A percentile compares a stretch with the other conserved stretches of the same genome.
phyloP scores from a whole-genome alignment of 352 stramenopile species.

The Globisporangium irregulare region DNA sequence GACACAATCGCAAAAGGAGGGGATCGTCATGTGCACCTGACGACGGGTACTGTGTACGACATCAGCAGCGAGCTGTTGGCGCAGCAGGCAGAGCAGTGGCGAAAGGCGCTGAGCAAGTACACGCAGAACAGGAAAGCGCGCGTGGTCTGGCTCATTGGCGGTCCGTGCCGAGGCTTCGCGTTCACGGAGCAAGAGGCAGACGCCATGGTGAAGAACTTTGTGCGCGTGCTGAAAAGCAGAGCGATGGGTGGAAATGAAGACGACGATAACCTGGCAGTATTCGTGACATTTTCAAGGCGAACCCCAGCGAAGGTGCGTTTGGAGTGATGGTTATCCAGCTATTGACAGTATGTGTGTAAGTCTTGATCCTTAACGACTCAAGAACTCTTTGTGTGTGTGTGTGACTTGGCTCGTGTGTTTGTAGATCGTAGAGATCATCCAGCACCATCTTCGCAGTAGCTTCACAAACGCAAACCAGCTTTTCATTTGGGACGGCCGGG shows the following conservation, averaged over 20 bases:
- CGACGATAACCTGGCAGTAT: conserved; percentile 25
- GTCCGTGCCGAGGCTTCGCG: conserved; percentile 57
- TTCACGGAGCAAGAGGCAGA: conserved; percentile 37
- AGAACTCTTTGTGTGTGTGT: background rate
- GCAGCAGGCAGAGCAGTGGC: conserved; percentile 25
- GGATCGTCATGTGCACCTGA: conserved; percentile 34
- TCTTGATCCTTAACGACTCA: background rate
- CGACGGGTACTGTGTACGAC: conserved; percentile 50
- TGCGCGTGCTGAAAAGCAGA: conserved; percentile 14
- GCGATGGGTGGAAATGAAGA: background rate
- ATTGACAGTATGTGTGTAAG: background rate
- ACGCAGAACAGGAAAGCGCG: conserved; percentile 14
- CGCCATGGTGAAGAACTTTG: conserved; percentile 43
- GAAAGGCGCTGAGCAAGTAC: conserved; percentile 1
- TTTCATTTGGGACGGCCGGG: conserved; percentile 48
- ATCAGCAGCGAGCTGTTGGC: conserved; percentile 27
- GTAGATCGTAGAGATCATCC: conserved; percentile 39
- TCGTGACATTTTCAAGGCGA: conserved; percentile 70
- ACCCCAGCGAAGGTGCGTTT: conserved; percentile 37
- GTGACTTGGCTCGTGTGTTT: background rate
- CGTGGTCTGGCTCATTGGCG: conserved; percentile 59
- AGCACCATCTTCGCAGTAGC: conserved; percentile 16
- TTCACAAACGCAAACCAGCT: conserved; percentile 29
- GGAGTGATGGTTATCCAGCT: background rate
- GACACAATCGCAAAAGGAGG: background rate